These are phyloP conservation scores for Blastomyces gilchristii DNA, from an alignment of 2,329 filamentous ascomycete genomes.

Conservation along the genomic window DNA sequence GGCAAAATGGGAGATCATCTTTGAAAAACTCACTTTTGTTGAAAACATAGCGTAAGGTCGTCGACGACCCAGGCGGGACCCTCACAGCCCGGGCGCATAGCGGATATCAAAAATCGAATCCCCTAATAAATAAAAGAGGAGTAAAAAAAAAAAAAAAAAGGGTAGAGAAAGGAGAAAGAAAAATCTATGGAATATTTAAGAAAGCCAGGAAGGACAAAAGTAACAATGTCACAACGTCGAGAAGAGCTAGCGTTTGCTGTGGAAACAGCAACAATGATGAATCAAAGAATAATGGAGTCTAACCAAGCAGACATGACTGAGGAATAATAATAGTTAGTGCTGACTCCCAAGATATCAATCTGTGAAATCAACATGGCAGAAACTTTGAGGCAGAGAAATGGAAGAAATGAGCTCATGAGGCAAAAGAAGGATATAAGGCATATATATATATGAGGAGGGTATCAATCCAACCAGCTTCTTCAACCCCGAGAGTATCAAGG, in stretches of 20 bases:
- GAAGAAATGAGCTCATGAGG: neutral
- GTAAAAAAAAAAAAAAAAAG: no score
- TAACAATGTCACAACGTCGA: neutral
- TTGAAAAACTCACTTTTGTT: constrained; percentile 39
- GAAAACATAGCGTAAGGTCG: constrained; percentile 53
- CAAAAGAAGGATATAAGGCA: neutral
- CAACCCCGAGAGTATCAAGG: neutral
- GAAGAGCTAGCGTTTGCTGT: no score
- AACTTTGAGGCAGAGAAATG: neutral
- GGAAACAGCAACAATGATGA: neutral
- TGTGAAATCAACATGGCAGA: neutral
- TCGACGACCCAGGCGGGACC: constrained; percentile 51
- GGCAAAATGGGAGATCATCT: neutral
- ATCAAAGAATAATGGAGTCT: neutral
- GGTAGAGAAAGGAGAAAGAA: neutral
- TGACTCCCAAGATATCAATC: neutral
- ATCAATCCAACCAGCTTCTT: neutral
- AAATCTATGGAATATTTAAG: neutral
- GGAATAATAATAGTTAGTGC: neutral
- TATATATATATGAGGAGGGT: neutral
- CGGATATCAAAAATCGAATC: neutral
- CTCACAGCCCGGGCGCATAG: constrained; percentile 40
- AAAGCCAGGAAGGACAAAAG: neutral
- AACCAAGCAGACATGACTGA: neutral
- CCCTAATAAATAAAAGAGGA: neutral